Base-by-base conservation (phyloP, 2,329 filamentous ascomycete genomes). In the Penicillium fuscoglaucum region DNA sequence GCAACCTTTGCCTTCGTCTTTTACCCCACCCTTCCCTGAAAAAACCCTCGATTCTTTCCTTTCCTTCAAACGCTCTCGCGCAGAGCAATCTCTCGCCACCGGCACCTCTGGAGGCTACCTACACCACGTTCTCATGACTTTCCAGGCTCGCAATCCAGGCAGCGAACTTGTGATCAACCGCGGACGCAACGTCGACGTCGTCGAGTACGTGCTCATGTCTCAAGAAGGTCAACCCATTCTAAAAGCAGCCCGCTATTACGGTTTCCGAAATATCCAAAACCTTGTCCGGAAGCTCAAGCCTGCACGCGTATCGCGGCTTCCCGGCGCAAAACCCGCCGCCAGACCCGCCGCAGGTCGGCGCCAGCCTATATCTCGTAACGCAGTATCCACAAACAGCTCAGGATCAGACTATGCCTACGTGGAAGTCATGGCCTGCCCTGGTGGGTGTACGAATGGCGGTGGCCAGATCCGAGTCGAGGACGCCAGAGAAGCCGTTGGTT, bases 351-450 rank as follows among this genome's bases (percentile, higher is more conserved):
- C 68, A 28, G 69, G 64, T 31, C 70, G 72, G 40, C 70, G 75
- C 33, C 67, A 70, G 44, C 64, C 68, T 13, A 55, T 65, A 17
- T 71, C 74, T 33, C 70, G 74, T 8, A 73, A 70, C 44, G 73
- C 69, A 5, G 70, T 68, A 17, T 52, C 55, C 4, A 49, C 69
- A 6, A 61, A 64, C 44, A 61, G 68, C 60, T 62, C 68, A 12
- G 68, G 69, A 15, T 76, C 84, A 7, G 91, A 96, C 37, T 93
- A 93, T 73, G 84, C 89, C n/a, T 98, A 96, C 75, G 90, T 98
- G 29, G 95, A 99, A 77, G 95, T 99, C 58, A 99, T 99, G 95
- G 95, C 95, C 15, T 99, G 95, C 74, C 95, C 95, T 0, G 95
- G 95, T n/a, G 95, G 95, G 3, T 99, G 95, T 78, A 99, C 95